Conservation (phyloP, 345 rosid genomes). For the Erysimum cheiranthoides region DNA sequence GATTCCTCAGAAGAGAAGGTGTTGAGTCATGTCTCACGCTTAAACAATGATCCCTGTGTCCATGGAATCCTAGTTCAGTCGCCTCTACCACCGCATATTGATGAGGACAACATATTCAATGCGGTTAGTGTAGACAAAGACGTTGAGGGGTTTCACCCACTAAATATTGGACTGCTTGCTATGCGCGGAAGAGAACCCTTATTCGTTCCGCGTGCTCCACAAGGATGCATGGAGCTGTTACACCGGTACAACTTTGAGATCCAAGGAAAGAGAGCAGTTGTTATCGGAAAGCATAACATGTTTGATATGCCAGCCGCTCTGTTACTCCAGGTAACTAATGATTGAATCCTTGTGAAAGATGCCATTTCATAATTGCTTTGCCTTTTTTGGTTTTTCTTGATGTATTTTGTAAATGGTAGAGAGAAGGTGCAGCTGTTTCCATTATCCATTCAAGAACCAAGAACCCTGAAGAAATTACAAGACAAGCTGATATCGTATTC, state of each 20-base stretch:
- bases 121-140: constrained; percentile 83
- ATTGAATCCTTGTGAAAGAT: not conserved
- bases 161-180: constrained; percentile 84
- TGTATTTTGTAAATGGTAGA: constrained; percentile 46
- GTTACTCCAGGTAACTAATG: constrained; percentile 64
- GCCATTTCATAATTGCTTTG: not conserved
- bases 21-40: constrained; percentile 58
- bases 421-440: constrained; percentile 59
- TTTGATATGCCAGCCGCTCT: constrained; percentile 96
- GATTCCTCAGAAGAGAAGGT: constrained; percentile 72
- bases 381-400: not conserved
- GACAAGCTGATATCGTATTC: constrained; percentile 76
- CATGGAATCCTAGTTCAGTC: constrained; percentile 95
- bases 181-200: constrained; percentile 88
- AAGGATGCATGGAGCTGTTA: constrained; percentile 88
- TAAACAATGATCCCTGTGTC: constrained; percentile 70
- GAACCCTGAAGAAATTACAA: constrained; percentile 68
- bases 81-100: constrained; percentile 88
- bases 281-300: constrained; percentile 89
- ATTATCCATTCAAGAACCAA: constrained; percentile 59
- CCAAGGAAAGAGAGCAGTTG: constrained; percentile 86
- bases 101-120: constrained; percentile 74
- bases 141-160: constrained; percentile 89
- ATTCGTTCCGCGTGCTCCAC: constrained; percentile 87
- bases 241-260: constrained; percentile 70